These are phyloP conservation scores for Cardamine chenopodiifolia DNA, from an alignment of 345 rosid genomes.

Conservation along the genomic window DNA sequence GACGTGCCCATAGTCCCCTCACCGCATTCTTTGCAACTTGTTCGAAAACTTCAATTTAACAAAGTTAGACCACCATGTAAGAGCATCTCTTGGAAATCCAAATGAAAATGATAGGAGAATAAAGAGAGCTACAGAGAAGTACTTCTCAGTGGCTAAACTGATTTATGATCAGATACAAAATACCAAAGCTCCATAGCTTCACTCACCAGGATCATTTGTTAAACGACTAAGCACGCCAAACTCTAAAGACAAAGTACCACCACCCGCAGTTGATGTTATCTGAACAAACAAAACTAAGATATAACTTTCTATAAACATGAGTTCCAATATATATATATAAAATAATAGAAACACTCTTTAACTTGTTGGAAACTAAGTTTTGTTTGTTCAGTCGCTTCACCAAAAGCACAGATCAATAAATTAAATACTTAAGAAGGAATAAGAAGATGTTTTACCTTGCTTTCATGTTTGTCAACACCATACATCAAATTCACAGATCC, in stretches of 20 bases:
- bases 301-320: slow-evolving; percentile 18
- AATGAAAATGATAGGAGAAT: background rate
- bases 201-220: slow-evolving; percentile 92
- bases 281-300: slow-evolving; percentile 47
- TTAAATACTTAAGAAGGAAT: background rate
- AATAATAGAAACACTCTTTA: background rate
- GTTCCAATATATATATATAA: background rate
- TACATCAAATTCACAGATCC: slow-evolving; percentile 90
- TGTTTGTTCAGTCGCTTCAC: background rate
- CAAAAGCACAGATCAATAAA: slow-evolving; percentile 30
- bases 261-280: slow-evolving; percentile 99
- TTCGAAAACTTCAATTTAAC: slow-evolving; percentile 69
- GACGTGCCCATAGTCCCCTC: slow-evolving; percentile 92
- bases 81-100: slow-evolving; percentile 7
- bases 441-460: slow-evolving; percentile 64
- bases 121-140: slow-evolving; percentile 2
- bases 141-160: background rate
- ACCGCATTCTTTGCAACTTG: slow-evolving; percentile 96
- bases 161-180: slow-evolving; percentile 1
- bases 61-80: slow-evolving; percentile 18
- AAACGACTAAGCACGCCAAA: slow-evolving; percentile 90
- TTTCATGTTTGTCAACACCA: slow-evolving; percentile 97
- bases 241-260: slow-evolving; percentile 96
- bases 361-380: background rate
- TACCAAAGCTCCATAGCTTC: slow-evolving; percentile 22